Evolutionary conservation across 2,329 filamentous ascomycete genomes (phyloP).

Genomic region (Sarocladium oryzae): DNA sequence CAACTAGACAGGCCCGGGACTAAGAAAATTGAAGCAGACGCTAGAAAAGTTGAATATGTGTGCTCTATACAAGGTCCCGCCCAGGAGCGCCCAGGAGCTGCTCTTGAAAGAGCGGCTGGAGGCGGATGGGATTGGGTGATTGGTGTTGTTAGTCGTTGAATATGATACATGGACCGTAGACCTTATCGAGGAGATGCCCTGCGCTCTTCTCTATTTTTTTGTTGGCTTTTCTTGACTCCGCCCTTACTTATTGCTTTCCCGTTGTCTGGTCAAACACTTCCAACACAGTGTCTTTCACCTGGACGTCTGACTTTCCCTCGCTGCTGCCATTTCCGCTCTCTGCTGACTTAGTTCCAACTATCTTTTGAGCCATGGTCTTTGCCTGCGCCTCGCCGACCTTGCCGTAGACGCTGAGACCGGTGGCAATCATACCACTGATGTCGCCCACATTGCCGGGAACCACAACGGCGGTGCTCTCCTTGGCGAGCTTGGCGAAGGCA

Average conservation of each 20-base stretch:
- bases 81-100: background rate
- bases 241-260: constrained; percentile 21
- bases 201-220: background rate
- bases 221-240: background rate
- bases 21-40: too few species aligned
- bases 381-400: constrained; percentile 81
- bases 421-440: constrained; percentile 94
- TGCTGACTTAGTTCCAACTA: constrained; percentile 22
- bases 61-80: constrained; percentile 1
- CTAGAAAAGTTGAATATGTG: constrained; percentile 7
- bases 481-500: constrained; percentile 85
- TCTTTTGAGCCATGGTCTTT: constrained; percentile 53
- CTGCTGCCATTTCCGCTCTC: constrained; percentile 14
- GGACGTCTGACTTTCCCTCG: background rate
- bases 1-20: too few species aligned
- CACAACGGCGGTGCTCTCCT: constrained; percentile 91
- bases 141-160: background rate
- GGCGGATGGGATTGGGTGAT: background rate
- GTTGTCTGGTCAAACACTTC: constrained; percentile 33
- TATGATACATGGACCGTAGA: constrained; percentile 4
- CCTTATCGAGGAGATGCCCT: background rate
- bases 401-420: constrained; percentile 89
- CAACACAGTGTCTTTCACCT: constrained; percentile 33
- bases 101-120: background rate
- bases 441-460: constrained; percentile 97